A percentile compares a stretch with the other conserved stretches of the same genome.
Conservation (phyloP, 192 early-diverging fungal species). For the Linnemannia elongata region DNA sequence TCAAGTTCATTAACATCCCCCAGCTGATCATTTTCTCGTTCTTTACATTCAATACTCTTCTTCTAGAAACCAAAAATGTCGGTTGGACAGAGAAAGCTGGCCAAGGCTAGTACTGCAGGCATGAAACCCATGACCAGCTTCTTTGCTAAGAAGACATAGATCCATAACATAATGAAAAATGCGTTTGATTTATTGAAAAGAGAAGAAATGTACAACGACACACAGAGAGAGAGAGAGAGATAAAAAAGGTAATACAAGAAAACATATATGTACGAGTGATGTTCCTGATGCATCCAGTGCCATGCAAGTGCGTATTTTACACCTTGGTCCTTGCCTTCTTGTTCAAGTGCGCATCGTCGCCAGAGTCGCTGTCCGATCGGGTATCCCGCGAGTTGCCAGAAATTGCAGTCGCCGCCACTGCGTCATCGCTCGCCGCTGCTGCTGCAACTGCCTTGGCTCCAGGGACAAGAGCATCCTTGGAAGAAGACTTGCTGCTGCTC, state of each 20-base stretch:
- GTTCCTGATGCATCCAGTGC: neutral
- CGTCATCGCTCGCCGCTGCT: slow-evolving; percentile 8
- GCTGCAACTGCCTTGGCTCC: neutral
- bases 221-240: neutral
- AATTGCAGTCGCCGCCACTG: slow-evolving; percentile 1
- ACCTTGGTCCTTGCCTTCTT: slow-evolving; percentile 14
- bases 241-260: neutral
- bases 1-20: too few species aligned
- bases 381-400: neutral
- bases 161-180: neutral
- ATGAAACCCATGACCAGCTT: slow-evolving; percentile 63
- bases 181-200: slow-evolving; percentile 5
- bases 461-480: neutral
- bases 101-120: slow-evolving; percentile 63
- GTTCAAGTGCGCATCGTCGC: slow-evolving; percentile 13
- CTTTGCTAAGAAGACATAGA: slow-evolving; percentile 59
- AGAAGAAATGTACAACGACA: neutral
- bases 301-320: neutral
- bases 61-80: slow-evolving; percentile 63
- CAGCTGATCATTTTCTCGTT: neutral
- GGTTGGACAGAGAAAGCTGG: slow-evolving; percentile 54
- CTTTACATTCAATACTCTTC: neutral
- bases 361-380: slow-evolving; percentile 12
- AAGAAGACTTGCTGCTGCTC: neutral
- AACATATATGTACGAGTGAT: neutral